Conservation (phyloP, 306 rosid genomes). For the Prosopis cineraria region DNA sequence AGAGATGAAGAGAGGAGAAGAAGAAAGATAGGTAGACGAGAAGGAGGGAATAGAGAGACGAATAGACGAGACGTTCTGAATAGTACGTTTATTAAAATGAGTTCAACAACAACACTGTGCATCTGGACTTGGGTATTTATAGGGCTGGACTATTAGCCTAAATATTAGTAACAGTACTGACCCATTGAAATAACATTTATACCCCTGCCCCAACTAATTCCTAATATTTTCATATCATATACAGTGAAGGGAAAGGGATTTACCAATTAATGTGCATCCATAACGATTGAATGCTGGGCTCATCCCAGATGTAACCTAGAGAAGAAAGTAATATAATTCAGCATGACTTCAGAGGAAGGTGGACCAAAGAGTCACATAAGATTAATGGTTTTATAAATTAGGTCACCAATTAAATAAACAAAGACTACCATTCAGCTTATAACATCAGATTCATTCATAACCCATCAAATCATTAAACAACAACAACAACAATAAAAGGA, state of each 20-base stretch:
- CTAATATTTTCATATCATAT: too few species aligned
- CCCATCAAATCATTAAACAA: background rate
- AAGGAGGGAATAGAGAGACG: too few species aligned
- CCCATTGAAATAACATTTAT: too few species aligned
- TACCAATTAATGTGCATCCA: conserved; percentile 90
- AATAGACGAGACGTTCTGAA: too few species aligned
- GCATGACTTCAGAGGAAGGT: conserved; percentile 5
- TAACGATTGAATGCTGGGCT: conserved; percentile 80
- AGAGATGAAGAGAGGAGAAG: too few species aligned
- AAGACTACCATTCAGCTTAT: conserved; percentile 9
- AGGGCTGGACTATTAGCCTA: too few species aligned
- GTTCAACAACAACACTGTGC: too few species aligned
- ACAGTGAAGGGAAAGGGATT: conserved; percentile 27
- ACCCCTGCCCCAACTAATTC: too few species aligned
- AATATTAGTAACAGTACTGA: too few species aligned
- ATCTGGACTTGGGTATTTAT: too few species aligned
- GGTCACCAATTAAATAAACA: conserved; percentile 19
- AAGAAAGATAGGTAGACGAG: too few species aligned
- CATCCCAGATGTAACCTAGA: conserved; percentile 92
- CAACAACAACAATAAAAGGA: background rate
- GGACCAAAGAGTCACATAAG: background rate
- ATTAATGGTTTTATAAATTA: conserved; percentile 9
- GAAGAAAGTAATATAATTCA: conserved; percentile 19
- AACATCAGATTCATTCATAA: conserved; percentile 7
- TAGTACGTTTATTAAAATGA: too few species aligned